phyloP scores from a whole-genome alignment of 106 monocot genomes.

The Allium cepa region DNA sequence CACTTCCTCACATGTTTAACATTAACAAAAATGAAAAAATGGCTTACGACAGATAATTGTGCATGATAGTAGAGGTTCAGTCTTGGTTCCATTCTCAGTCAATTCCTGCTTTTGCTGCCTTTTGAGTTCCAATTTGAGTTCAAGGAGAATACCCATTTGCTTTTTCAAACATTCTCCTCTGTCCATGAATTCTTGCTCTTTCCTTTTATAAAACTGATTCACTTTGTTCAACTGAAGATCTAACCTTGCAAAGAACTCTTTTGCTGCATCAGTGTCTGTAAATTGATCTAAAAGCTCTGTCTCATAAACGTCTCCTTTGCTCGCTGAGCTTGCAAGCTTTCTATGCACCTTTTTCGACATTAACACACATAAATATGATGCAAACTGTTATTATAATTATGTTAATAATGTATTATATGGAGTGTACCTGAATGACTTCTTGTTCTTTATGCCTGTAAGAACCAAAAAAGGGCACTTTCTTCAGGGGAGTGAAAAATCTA shows the following conservation, averaged over 20 bases:
- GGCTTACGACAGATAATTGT: constrained; percentile 52
- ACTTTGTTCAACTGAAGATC: constrained; percentile 94
- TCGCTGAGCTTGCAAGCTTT: constrained; percentile 67
- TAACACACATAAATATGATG: neutral
- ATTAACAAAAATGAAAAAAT: constrained; percentile 1
- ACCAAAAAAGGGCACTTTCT: constrained; percentile 37
- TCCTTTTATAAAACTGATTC: constrained; percentile 88
- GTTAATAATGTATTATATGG: neutral
- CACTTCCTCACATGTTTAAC: neutral
- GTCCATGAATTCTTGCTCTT: constrained; percentile 85
- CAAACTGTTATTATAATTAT: neutral
- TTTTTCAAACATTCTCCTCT: constrained; percentile 75
- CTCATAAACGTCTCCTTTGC: constrained; percentile 81
- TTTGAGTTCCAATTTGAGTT: constrained; percentile 55
- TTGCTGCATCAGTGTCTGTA: constrained; percentile 47
- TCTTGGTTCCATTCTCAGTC: constrained; percentile 24
- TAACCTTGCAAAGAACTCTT: constrained; percentile 74
- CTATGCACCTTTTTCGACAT: constrained; percentile 51
- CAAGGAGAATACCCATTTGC: constrained; percentile 82
- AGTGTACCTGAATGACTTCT: constrained; percentile 61
- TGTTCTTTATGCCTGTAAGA: constrained; percentile 31
- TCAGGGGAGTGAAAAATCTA: constrained; percentile 39
- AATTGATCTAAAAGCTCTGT: constrained; percentile 80
- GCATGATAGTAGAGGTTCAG: constrained; percentile 54
- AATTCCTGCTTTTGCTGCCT: constrained; percentile 36